Base-by-base conservation (phyloP, 2,329 filamentous ascomycete species). In the Helotiales sp. region DNA sequence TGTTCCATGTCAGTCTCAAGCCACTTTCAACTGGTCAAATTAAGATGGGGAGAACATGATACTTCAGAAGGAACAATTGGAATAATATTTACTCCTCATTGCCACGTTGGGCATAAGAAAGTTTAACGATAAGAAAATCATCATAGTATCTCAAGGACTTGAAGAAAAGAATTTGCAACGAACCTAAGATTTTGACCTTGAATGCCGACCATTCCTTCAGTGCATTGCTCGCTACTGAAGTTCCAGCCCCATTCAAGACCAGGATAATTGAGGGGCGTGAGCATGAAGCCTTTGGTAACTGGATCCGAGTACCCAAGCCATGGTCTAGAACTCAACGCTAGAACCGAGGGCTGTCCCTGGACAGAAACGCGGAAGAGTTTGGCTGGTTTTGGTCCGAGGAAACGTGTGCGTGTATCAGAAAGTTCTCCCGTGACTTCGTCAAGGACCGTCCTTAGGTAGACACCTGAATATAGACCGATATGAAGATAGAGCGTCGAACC, bases 61-160 rank as follows among this genome's bases (percentile, higher is more conserved):
- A 63, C 76, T 73, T 96, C 92, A 96, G 92, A 86, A 96, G 91
- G 91, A 96, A 96, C 92, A 96, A 96, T 96, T 96, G 91, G 87
- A 82, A 81, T 79, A 79, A 79, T 76, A 81, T 81, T 86, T 82
- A 85, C 69, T 75, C 73, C 72, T 74, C 73, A 76, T 72, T 51
- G 72, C 69, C 71, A 67, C 62, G 50, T 62, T 60, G 54, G 67
- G 69, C 73, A 65, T 71, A 70, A 63, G 60, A 64, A 60, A 63
- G 55, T 69, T 66, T 68, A 70, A 69, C 70, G 74, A 70, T 75
- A 74, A 78, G 75, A 72, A 71, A 71, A 70, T 73, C 73, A 78
- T 77, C 75, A 69, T 68, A 44, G 55, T 65, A 69, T 68, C 62
- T 56, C 53, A 24, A 53, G 31, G 34, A 30, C 33, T 48, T n/a